Base-by-base conservation (phyloP, 257 asterid species). In the Nicotiana undulata region DNA sequence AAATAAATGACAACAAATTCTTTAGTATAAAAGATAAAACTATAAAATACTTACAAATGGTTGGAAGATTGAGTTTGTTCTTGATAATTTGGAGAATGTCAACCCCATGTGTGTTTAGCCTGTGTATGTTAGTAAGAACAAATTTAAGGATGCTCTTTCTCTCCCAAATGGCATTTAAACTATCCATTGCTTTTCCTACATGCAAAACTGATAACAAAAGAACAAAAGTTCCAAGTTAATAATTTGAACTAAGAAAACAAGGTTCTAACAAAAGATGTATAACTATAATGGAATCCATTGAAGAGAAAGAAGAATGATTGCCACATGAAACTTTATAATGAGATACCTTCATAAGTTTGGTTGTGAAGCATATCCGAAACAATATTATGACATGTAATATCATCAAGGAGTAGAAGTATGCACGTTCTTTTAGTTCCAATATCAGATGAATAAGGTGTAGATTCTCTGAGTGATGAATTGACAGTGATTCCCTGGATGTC, bases 61-160 rank as follows among this genome's bases (percentile, higher is more conserved):
- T 81, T 4, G 82, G 88, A 58, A 88, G 78, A 44, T 88, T 65
- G 34, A 88, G 59, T 51, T 74, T 86, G 24, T 83, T 61, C 78
- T 84, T 64, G 59, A 91, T 82, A 76, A 80, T 76, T 40, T 82
- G 60, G 20, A 89, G 78, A 17, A 91, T 85, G 24, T 78, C 82
- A 1, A 29, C 31, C 53, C 86, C 90, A 18, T 86, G 81, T 28
- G 82, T 56, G 58, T 84, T 86, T 52, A 90, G 79, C 80, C 89
- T 85, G 29, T 91, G 88, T 51, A 82, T 82, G 84, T 92, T 92
- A 28, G 96, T 91, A 8, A 92, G 79, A 76, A 92, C 91, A 74
- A 88, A 77, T 46, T 77, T 89, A 10, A 88, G 82, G 46, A 28
- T 55, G 28, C 85, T 86, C 81, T 80, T 92, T 65, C 78, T 78